Evolutionary conservation across 2,329 filamentous ascomycete genomes (phyloP).

Genomic region (Chalaropsis thielavioides): DNA sequence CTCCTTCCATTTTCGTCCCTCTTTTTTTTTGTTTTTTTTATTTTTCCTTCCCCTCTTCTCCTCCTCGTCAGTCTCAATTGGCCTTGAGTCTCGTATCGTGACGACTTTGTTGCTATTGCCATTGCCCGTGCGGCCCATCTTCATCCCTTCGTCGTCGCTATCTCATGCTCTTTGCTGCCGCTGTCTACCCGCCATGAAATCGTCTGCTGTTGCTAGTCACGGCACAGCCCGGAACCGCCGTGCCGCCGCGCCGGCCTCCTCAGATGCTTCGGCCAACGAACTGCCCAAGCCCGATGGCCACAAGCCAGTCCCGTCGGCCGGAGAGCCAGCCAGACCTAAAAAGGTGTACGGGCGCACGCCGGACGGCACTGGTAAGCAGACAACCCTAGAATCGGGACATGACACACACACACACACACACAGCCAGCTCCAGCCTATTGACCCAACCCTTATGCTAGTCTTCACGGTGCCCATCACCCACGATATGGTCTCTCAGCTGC

Average conservation of each 20-base stretch:
- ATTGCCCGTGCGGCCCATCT: neutral
- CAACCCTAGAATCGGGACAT: neutral
- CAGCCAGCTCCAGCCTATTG: neutral
- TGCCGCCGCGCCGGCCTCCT: conserved; percentile 13
- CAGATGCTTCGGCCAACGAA: conserved; percentile 6
- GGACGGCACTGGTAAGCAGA: conserved; percentile 66
- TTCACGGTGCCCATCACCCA: conserved; percentile 92
- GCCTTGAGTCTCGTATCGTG: neutral
- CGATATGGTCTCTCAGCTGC: conserved; percentile 96
- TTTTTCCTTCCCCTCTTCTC: neutral
- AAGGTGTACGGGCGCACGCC: conserved; percentile 87
- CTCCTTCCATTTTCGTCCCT: neutral
- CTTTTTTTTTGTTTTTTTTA: neutral
- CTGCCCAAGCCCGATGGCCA: neutral
- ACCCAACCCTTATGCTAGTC: conserved; percentile 38
- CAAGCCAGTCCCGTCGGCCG: neutral
- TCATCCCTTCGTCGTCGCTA: neutral
- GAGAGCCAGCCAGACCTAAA: neutral
- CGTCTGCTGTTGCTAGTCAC: conserved; percentile 11
- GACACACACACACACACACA: no score
- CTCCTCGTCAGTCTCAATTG: neutral
- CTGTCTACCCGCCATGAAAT: conserved; percentile 15
- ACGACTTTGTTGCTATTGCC: neutral
- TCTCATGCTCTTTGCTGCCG: neutral
- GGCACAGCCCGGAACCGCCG: conserved; percentile 12